phyloP scores from a whole-genome alignment of 331 rosid genomes.

The Pyrus hybrid region DNA sequence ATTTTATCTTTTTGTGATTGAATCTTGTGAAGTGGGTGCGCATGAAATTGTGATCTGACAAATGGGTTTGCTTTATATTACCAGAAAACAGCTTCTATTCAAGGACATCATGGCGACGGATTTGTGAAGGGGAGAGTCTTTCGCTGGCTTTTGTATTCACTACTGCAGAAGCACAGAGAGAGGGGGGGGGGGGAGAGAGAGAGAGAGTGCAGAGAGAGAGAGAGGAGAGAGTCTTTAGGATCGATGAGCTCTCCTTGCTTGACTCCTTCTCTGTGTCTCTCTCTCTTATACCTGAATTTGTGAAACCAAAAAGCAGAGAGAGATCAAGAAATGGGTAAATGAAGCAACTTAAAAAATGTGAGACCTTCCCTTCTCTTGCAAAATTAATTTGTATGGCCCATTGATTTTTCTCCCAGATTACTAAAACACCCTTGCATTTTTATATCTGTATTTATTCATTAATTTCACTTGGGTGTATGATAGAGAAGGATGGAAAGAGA shows the following conservation, averaged over 20 bases:
- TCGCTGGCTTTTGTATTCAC: conserved; percentile 7
- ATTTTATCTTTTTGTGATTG: not conserved
- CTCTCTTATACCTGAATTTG: conserved; percentile 10
- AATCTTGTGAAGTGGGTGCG: conserved; percentile 2
- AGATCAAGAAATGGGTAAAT: not conserved
- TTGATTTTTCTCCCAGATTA: not conserved
- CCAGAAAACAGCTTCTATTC: conserved; percentile 45
- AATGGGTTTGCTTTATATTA: conserved; percentile 24
- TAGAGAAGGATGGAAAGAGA: no score
- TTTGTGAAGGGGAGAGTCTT: conserved; percentile 27
- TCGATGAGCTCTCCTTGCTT: conserved; percentile 17
- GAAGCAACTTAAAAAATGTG: not conserved
- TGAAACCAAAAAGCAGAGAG: not conserved
- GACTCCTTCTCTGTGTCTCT: conserved; percentile 25
- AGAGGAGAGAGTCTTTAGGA: not conserved
- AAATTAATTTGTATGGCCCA: not conserved
- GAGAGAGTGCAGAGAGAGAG: not conserved
- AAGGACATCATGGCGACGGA: conserved; percentile 57
- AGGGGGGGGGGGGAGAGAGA: not conserved
- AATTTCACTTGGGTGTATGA: not conserved
- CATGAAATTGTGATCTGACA: conserved; percentile 10
- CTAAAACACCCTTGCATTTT: conserved; percentile 10
- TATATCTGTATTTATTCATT: not conserved
- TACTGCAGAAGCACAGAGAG: not conserved
- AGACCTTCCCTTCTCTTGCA: not conserved